Percentiles rank a stretch among this genome's conserved stretches.
These are phyloP conservation scores for Mycena kentingensis DNA, from an alignment of 768 basidiomycete species.

Conservation along the genomic window DNA sequence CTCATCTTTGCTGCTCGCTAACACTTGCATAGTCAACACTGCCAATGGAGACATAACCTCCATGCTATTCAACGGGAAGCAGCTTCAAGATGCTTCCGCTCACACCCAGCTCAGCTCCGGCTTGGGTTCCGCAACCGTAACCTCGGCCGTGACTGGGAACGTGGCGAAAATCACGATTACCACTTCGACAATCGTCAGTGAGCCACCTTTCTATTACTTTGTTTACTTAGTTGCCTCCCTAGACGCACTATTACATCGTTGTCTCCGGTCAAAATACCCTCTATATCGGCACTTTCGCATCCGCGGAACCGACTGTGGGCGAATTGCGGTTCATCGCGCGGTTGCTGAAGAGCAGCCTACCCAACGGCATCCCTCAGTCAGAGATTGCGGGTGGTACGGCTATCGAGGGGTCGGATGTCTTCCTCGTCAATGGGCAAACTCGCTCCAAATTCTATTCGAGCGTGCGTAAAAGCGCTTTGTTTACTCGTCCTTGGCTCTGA, in stretches of 20 bases:
- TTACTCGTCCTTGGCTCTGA: neutral
- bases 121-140: conserved; percentile 32
- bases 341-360: conserved; percentile 41
- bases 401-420: conserved; percentile 53
- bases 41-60: conserved; percentile 52
- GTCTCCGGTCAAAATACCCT: conserved; percentile 45
- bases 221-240: neutral
- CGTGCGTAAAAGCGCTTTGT: conserved; percentile 21
- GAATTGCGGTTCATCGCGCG: conserved; percentile 53
- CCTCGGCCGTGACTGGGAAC: conserved; percentile 16
- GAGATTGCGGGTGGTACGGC: conserved; percentile 44
- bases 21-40: no score
- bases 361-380: conserved; percentile 41
- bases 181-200: conserved; percentile 49
- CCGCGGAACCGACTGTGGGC: conserved; percentile 49
- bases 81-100: conserved; percentile 47
- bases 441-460: conserved; percentile 53
- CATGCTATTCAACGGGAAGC: conserved; percentile 45
- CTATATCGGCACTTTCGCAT: conserved; percentile 48
- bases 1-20: no score
- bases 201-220: neutral
- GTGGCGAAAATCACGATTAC: conserved; percentile 44
- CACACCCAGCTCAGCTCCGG: conserved; percentile 51
- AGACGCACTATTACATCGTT: conserved; percentile 52
- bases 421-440: conserved; percentile 45